phyloP scores from a whole-genome alignment of 192 early-diverging fungal genomes.

The Dissophora ornata region DNA sequence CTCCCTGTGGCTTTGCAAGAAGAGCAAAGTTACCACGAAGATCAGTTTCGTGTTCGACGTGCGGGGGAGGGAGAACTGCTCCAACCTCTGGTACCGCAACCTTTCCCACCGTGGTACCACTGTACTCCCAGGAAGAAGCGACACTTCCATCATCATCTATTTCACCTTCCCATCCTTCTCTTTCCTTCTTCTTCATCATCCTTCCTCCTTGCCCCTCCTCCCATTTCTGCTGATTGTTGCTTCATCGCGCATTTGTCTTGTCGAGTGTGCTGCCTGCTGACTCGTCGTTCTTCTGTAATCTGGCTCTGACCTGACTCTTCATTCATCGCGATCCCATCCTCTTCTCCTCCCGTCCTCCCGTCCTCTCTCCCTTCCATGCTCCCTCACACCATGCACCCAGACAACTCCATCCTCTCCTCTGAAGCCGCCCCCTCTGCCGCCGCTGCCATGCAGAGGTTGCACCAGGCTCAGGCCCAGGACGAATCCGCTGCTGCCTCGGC shows the following conservation, averaged over 20 bases:
- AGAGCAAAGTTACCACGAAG: no score
- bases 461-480: conserved; percentile 43
- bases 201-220: background rate
- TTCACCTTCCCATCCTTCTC: background rate
- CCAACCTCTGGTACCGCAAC: no score
- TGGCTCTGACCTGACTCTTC: conserved; percentile 39
- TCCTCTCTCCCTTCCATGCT: conserved; percentile 9
- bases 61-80: no score
- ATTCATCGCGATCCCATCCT: background rate
- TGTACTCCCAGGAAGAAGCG: no score
- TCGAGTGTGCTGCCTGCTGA: conserved; percentile 29
- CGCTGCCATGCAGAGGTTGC: conserved; percentile 42
- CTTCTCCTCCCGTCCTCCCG: background rate
- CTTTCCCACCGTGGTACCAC: no score
- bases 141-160: conserved; percentile 13
- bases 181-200: background rate
- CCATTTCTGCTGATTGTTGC: conserved; percentile 27
- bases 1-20: no score
- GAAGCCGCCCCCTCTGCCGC: conserved; percentile 28
- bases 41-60: no score
- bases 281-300: conserved; percentile 35
- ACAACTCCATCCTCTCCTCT: conserved; percentile 20
- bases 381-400: conserved; percentile 36
- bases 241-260: conserved; percentile 29
- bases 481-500: conserved; percentile 36